Percentiles rank a stretch among this genome's conserved stretches.
These are phyloP conservation scores for Suhomyces taliae DNA, from an alignment of 1,139 yeast genomes.

Conservation along the genomic window DNA sequence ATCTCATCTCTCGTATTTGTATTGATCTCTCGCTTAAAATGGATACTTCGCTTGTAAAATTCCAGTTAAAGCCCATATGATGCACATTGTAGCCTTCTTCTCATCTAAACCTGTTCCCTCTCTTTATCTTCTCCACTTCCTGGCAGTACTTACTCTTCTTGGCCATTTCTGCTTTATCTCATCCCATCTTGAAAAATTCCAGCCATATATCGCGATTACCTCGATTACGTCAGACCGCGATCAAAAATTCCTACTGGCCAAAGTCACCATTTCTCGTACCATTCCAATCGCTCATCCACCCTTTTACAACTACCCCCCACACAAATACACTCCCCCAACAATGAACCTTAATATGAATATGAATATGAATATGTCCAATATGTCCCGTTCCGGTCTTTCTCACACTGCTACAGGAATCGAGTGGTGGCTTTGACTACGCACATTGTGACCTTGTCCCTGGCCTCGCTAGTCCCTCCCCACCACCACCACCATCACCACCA, in stretches of 20 bases:
- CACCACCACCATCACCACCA: too few species aligned
- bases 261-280: background rate
- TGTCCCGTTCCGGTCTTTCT: slow-evolving; percentile 1
- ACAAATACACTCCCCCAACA: background rate
- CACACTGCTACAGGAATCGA: slow-evolving; percentile 15
- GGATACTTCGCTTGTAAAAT: too few species aligned
- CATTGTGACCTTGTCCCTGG: background rate
- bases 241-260: background rate
- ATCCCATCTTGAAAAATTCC: slow-evolving; percentile 10
- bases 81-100: too few species aligned
- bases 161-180: slow-evolving; percentile 21
- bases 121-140: background rate
- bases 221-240: slow-evolving; percentile 2
- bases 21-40: background rate
- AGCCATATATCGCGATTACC: background rate
- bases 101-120: background rate
- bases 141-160: slow-evolving; percentile 28
- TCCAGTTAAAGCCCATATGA: too few species aligned
- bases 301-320: background rate
- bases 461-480: too few species aligned
- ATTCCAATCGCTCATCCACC: background rate
- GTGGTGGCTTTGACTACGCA: slow-evolving; percentile 27
- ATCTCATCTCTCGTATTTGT: background rate
- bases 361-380: slow-evolving; percentile 1
- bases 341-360: slow-evolving; percentile 2